Evolutionary conservation across 345 rosid genomes (phyloP).

Genomic region (Brassica cretica): DNA sequence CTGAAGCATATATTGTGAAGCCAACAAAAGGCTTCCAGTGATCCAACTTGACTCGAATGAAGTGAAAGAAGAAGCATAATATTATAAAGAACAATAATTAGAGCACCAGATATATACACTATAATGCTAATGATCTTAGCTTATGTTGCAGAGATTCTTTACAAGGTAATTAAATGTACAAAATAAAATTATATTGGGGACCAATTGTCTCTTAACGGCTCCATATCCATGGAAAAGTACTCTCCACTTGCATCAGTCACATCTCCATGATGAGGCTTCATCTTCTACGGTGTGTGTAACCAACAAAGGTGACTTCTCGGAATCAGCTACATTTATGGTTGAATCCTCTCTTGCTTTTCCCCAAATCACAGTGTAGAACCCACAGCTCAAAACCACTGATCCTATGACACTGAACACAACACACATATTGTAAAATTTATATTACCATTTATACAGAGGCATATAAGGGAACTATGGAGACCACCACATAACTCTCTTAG

Average conservation of each 20-base stretch:
- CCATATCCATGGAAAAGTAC: background rate
- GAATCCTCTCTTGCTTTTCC: constrained; percentile 43
- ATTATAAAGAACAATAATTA: constrained; percentile 32
- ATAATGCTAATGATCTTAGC: background rate
- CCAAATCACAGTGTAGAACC: constrained; percentile 44
- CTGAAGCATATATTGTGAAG: constrained; percentile 33
- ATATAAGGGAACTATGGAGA: background rate
- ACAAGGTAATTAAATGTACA: background rate
- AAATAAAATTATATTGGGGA: background rate
- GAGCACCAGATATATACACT: constrained; percentile 30
- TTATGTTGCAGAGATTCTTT: constrained; percentile 24
- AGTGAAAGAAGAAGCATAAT: background rate
- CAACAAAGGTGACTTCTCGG: constrained; percentile 29
- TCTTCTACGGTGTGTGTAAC: constrained; percentile 21
- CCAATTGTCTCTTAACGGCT: background rate
- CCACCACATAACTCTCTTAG: background rate
- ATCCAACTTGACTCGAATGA: constrained; percentile 31
- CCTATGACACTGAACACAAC: constrained; percentile 36
- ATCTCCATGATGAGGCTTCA: constrained; percentile 2
- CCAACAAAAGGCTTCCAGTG: constrained; percentile 30
- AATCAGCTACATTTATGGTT: constrained; percentile 1
- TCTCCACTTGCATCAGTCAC: constrained; percentile 24
- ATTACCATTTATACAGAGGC: background rate
- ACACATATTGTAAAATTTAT: background rate
- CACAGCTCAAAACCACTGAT: constrained; percentile 35